phyloP scores from a whole-genome alignment of 2,329 filamentous ascomycete genomes.

The Phoma sp. region DNA sequence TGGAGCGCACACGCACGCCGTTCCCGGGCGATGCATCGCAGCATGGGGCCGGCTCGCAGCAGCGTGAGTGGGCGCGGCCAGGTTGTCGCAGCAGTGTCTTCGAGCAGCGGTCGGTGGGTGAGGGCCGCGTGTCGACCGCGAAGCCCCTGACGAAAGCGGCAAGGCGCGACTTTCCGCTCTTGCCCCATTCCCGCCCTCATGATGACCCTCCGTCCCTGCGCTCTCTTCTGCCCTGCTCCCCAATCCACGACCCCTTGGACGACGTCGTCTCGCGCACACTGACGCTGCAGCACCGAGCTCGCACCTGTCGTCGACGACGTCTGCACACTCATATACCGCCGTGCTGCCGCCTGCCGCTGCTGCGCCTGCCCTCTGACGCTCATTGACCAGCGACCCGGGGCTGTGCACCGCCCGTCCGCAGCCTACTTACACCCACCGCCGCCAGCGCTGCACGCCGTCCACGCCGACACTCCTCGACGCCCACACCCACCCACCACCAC shows the following conservation, averaged over 20 bases:
- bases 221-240: slow-evolving; percentile 13
- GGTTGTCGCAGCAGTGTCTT: slow-evolving; percentile 11
- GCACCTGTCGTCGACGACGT: slow-evolving; percentile 11
- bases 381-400: slow-evolving; percentile 17
- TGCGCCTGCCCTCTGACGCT: slow-evolving; percentile 19
- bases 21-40: not conserved
- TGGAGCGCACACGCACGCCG: not conserved
- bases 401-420: slow-evolving; percentile 19
- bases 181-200: slow-evolving; percentile 24
- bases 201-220: slow-evolving; percentile 18
- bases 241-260: slow-evolving; percentile 5
- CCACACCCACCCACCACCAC: slow-evolving; percentile 18
- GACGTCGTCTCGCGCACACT: slow-evolving; percentile 18
- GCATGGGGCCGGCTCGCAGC: slow-evolving; percentile 6
- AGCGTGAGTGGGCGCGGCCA: not conserved
- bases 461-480: slow-evolving; percentile 17
- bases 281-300: slow-evolving; percentile 18
- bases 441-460: slow-evolving; percentile 16
- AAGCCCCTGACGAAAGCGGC: slow-evolving; percentile 22
- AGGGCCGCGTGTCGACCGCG: slow-evolving; percentile 20
- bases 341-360: slow-evolving; percentile 7
- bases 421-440: slow-evolving; percentile 13
- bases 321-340: not conserved
- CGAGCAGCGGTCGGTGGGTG: too few relatives aligned
- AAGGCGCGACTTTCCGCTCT: slow-evolving; percentile 17